Base-by-base conservation (phyloP, 2,329 filamentous ascomycete species). In the Colletotrichum spinosum region DNA sequence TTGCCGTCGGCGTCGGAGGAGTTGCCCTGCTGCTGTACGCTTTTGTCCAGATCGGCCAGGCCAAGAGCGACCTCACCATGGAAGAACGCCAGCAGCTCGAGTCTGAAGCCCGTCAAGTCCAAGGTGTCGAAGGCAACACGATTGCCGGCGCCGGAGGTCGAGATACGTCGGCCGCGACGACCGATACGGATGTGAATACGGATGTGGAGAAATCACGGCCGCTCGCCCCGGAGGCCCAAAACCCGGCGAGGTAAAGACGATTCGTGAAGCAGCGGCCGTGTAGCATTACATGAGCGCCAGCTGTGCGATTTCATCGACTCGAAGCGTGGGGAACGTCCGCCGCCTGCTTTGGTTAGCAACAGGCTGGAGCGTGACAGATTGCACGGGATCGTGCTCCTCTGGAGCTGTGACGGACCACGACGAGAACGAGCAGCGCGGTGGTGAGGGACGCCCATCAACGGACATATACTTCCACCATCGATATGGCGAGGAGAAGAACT, bases 1-100 rank as follows among this genome's bases (percentile, higher is more conserved):
- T 89, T 33, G 86, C 88, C 56, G 80, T 88, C 25, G 89, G 81
- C 1, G 80, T 85, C 54, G 84, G 88, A 0, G 80, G 74, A 4
- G 69, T 84, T 1, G 82, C 85, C 0, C 67, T 91, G 58, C 12
- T 78, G 0, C 74, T 91, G 12, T 83, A 90, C 61, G 76, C 86
- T 0, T 88, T 86, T 44, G 84, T 90, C 4, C 77, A 58, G 10
- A 68, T 69, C 45, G 69, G 68, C 7, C 55, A 56, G n/a, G 68
- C 68, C 1, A 69, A 69, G 61, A 69, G 68, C 60, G 68, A 70
- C 25, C 41, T 70, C 13, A 70, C 69, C 8, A 34, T 69, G 51
- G 69, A 70, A 46, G 69, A 70, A 59, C 66, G 66, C 7, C 62
- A 63, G 52, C 54, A 65, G 56, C 58, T 70, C 59, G 63, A 60